Evolutionary conservation across 495 filamentous ascomycete genomes (phyloP).

Genomic region (Hypoxylon intermedium): DNA sequence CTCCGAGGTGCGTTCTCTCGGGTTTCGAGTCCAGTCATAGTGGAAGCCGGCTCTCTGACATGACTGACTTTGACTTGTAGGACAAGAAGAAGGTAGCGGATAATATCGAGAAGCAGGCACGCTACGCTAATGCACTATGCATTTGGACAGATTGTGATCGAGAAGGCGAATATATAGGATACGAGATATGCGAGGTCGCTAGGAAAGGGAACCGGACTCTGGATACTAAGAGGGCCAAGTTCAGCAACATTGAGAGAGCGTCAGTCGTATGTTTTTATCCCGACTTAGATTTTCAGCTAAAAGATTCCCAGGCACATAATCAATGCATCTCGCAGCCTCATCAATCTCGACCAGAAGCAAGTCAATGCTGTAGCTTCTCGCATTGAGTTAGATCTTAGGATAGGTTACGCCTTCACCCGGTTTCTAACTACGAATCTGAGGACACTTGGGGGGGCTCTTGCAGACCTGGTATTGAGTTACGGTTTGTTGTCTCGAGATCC

Average conservation of each 20-base stretch:
- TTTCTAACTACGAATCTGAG: slow-evolving; percentile 79
- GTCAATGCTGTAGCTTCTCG: slow-evolving; percentile 87
- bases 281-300: slow-evolving; percentile 22
- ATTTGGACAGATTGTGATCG: slow-evolving; percentile 99
- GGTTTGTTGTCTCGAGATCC: slow-evolving; percentile 60
- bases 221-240: slow-evolving; percentile 82
- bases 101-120: slow-evolving; percentile 83
- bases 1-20: slow-evolving; percentile 61
- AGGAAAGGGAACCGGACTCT: slow-evolving; percentile 73
- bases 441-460: slow-evolving; percentile 66
- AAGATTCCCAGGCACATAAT: slow-evolving; percentile 70
- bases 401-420: slow-evolving; percentile 92
- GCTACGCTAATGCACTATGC: slow-evolving; percentile 71
- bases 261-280: slow-evolving; percentile 50
- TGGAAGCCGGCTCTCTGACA: slow-evolving; percentile 24
- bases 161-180: slow-evolving; percentile 94
- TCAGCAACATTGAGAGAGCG: slow-evolving; percentile 96
- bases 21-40: neutral
- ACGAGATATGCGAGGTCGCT: slow-evolving; percentile 88
- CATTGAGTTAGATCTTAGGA: slow-evolving; percentile 90
- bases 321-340: slow-evolving; percentile 76
- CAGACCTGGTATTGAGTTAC: slow-evolving; percentile 78
- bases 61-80: slow-evolving; percentile 57
- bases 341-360: slow-evolving; percentile 82
- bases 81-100: slow-evolving; percentile 80